Base-by-base conservation (phyloP, 2,329 filamentous ascomycete genomes). In the Pseudogymnoascus sp. region DNA sequence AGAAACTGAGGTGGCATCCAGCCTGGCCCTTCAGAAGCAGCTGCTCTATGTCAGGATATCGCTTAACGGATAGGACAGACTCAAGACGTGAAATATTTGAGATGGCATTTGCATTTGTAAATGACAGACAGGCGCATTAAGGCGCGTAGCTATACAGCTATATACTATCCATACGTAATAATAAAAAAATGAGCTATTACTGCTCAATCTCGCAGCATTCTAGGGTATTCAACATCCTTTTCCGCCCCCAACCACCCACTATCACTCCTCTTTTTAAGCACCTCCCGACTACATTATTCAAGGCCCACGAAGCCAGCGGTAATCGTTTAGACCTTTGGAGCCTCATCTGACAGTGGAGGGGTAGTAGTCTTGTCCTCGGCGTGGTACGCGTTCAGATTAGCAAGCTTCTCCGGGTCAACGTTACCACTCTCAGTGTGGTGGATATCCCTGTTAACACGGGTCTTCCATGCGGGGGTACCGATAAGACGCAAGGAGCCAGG, bases 391-490 rank as follows among this genome's bases (percentile, higher is more conserved):
- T 64, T 65, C 24, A 31, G 61, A 31, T 60, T 53, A 50, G 65
- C 66, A 61, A 69, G 63, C 53, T 72, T 72, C 50, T 71, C 70
- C 63, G 60, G 40, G 67, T 72, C 71, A 50, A 70, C 61, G 47
- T 72, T 70, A 7, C 70, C 71, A 11, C 68, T 65, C 66, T 72
- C 71, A 4, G 70, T 7, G 5, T 64, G 56, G 21, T 61, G 62
- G 10, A 65, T 64, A 26, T 67, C 63, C 6, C n/a, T 68, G 64
- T 69, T 65, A 10, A 72, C 70, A 44, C 61, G 42, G 1, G 69
- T 72, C 65, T 67, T 67, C 66, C 66, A 67, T 16, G 66, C 62
- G 42, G 70, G 66, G 13, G 59, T 56, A 33, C 50, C 50, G 10
- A 65, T 53, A 31, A 50, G 29, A 16, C 24, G 59, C 31, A 59